A percentile compares a stretch with the other conserved stretches of the same genome.
These are phyloP conservation scores for Entophlyctis helioformis DNA, from an alignment of 192 early-diverging fungal genomes.

Conservation along the genomic window DNA sequence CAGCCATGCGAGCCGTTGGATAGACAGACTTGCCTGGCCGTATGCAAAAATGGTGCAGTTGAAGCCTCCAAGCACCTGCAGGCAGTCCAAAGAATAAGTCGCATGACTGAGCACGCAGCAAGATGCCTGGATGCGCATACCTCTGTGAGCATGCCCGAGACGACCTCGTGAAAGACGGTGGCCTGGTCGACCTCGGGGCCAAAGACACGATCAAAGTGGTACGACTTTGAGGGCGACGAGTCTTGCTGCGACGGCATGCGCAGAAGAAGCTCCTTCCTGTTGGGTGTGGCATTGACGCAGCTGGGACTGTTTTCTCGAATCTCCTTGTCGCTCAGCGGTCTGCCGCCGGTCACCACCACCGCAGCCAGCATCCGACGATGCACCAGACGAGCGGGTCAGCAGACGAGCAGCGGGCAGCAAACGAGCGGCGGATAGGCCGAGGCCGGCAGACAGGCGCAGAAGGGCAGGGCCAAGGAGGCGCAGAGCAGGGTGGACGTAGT, in stretches of 20 bases:
- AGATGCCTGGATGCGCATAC: slow-evolving; percentile 3
- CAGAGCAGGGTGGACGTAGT: too few species aligned
- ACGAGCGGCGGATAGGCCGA: too few species aligned
- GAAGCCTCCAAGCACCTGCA: slow-evolving; percentile 54
- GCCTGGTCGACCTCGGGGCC: slow-evolving; percentile 75
- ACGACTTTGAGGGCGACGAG: slow-evolving; percentile 53
- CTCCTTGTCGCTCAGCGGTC: slow-evolving; percentile 51
- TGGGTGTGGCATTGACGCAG: slow-evolving; percentile 37
- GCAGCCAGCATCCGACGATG: too few species aligned
- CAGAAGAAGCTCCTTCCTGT: slow-evolving; percentile 46
- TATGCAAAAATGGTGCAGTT: slow-evolving; percentile 72
- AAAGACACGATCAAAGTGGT: slow-evolving; percentile 88
- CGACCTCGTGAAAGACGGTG: slow-evolving; percentile 68
- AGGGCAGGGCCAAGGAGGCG: too few species aligned
- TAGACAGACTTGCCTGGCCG: slow-evolving; percentile 17
- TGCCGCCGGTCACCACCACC: too few species aligned
- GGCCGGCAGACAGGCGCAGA: too few species aligned
- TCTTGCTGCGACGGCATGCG: slow-evolving; percentile 33
- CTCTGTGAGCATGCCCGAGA: slow-evolving; percentile 75
- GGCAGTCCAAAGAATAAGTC: neutral
- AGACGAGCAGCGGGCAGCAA: too few species aligned
- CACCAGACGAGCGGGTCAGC: too few species aligned
- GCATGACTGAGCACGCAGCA: too few species aligned
- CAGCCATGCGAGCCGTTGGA: neutral
- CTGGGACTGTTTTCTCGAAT: slow-evolving; percentile 52